Evolutionary conservation across 805 yeast genomes (phyloP), one percentile per base, ranked within the genome.

Genomic region (Yarrowia sp.): DNA sequence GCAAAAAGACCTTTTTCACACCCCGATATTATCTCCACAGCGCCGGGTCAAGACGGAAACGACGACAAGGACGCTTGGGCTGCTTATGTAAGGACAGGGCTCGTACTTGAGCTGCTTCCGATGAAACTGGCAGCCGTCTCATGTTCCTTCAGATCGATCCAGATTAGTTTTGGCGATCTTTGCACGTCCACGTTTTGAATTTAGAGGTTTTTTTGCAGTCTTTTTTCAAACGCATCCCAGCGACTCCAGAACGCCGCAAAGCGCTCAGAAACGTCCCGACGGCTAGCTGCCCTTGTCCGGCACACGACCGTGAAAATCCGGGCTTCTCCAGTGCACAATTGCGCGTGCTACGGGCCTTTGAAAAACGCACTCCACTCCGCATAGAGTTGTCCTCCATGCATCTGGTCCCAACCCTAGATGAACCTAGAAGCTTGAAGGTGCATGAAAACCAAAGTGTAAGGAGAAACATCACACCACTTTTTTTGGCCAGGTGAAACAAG

Each of bases 391-490:
- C 6, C 12, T 11, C 46, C 28, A 11, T 19, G 32, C 46, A 22
- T 12, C 24, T 12, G n/a, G 30, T 8, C 11, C 17, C 33, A 44
- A 26, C 24, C 52, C 36, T 30, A 28, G 36, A 28, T 46, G 24
- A 46, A 46, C 35, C 35, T 26, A 16, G 17, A 44, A 46, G 11
- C 24, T 9, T 5, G n/a, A n/a, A n/a, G n/a, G n/a, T n/a, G n/a
- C n/a, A n/a, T n/a, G n/a, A n/a, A n/a, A n/a, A n/a, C n/a, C n/a
- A n/a, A n/a, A n/a, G n/a, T 6, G 19, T 21, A 4, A 3, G 44
- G 7, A 6, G 14, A 46, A 46, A 46, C 9, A 46, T 46, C 52
- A 46, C 52, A 46, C 52, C 52, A 46, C 52, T 30, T 46, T 46
- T 21, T 24, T 19, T 6, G n/a, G n/a, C n/a, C n/a, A n/a, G 32